A percentile compares a stretch with the other conserved stretches of the same genome.
Evolutionary conservation across 345 rosid species (phyloP).

Genomic region (Angophora floribunda): DNA sequence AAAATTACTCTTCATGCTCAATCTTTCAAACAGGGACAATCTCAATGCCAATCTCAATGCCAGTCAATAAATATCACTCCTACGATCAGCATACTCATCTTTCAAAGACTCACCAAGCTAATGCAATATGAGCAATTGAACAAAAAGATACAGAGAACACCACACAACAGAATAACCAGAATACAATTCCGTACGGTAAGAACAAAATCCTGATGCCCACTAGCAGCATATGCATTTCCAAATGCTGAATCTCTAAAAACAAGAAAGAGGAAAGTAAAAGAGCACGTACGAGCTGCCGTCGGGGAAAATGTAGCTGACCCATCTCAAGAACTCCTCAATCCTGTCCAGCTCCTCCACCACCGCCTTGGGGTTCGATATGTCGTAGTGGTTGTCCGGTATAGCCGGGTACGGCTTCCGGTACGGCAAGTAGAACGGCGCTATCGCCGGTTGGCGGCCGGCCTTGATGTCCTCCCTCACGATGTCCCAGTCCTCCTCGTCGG

Average conservation of each 20-base stretch:
- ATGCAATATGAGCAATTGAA: neutral
- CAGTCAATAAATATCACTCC: neutral
- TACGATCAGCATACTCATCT: neutral
- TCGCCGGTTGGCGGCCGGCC: slow-evolving; percentile 57
- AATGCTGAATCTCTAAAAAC: neutral
- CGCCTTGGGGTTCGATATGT: slow-evolving; percentile 50
- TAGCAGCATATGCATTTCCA: neutral
- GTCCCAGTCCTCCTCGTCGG: slow-evolving; percentile 72
- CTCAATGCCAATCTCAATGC: neutral
- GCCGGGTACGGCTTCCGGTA: slow-evolving; percentile 77
- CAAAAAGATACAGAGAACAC: neutral
- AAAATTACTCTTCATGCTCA: neutral
- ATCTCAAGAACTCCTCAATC: slow-evolving; percentile 78
- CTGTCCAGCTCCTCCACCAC: slow-evolving; percentile 88
- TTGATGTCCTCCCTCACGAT: slow-evolving; percentile 35
- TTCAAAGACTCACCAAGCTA: neutral
- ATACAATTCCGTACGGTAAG: neutral
- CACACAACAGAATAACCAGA: neutral
- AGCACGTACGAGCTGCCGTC: slow-evolving; percentile 80
- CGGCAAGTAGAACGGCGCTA: slow-evolving; percentile 81
- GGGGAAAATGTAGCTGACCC: slow-evolving; percentile 93
- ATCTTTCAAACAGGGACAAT: neutral
- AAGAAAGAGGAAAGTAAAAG: neutral
- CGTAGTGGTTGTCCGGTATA: slow-evolving; percentile 54
- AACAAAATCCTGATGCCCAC: neutral